phyloP scores from a whole-genome alignment of 176 grass and related monocot species.

The Avena insularis region DNA sequence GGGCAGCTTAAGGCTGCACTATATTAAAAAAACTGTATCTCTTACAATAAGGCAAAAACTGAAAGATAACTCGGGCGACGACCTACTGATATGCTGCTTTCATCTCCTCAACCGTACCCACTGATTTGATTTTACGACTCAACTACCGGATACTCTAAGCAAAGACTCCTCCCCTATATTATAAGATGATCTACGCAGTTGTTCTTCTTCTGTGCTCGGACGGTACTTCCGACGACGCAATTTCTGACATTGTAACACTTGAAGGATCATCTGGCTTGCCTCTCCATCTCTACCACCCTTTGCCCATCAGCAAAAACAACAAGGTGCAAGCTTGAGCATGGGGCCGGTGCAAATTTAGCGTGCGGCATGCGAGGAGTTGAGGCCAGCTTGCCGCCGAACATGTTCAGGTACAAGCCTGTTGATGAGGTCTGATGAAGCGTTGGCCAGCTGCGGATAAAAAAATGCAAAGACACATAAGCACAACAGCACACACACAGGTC shows the following conservation, averaged over 20 bases:
- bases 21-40: neutral
- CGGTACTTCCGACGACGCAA: neutral
- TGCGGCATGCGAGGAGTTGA: conserved; percentile 46
- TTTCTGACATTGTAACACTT: neutral
- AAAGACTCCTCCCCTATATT: neutral
- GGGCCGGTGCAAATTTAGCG: conserved; percentile 14
- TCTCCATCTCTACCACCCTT: neutral
- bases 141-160: neutral
- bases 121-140: neutral
- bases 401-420: conserved; percentile 65
- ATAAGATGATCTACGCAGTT: neutral
- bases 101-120: neutral
- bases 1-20: conserved; percentile 14
- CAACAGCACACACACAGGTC: neutral
- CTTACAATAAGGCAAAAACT: conserved; percentile 2
- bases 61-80: conserved; percentile 30
- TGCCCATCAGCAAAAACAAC: neutral
- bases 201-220: neutral
- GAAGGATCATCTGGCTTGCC: neutral
- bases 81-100: neutral
- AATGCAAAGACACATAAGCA: conserved; percentile 25
- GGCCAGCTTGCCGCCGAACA: conserved; percentile 55
- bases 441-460: conserved; percentile 49
- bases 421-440: conserved; percentile 60
- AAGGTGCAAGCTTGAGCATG: neutral